These are phyloP conservation scores for Sindora glabra DNA, from an alignment of 306 rosid species.

Conservation along the genomic window DNA sequence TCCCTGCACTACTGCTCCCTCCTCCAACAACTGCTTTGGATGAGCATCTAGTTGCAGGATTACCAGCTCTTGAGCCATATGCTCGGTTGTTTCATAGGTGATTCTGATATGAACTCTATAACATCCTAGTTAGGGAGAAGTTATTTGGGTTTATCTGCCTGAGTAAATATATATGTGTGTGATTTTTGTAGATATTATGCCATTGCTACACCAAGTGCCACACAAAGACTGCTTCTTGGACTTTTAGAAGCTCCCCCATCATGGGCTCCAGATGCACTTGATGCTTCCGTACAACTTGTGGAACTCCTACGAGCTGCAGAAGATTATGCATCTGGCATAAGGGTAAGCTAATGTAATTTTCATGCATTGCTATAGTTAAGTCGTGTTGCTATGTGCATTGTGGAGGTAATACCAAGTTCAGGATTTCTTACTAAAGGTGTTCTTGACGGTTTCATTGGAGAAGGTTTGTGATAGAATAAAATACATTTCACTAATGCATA, in stretches of 20 bases:
- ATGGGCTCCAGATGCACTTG: constrained; percentile 99
- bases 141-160: constrained; percentile 1
- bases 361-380: constrained; percentile 13
- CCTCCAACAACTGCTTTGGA: constrained; percentile 97
- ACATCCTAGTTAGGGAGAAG: neutral
- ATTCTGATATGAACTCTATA: constrained; percentile 14
- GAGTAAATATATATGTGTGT: neutral
- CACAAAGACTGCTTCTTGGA: constrained; percentile 97
- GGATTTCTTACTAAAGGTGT: neutral
- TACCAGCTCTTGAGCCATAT: constrained; percentile 99
- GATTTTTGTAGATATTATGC: constrained; percentile 74
- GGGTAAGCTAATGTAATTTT: constrained; percentile 59
- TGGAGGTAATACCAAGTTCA: neutral
- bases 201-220: constrained; percentile 99
- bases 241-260: constrained; percentile 98
- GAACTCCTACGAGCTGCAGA: constrained; percentile 99
- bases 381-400: no score
- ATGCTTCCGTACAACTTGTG: constrained; percentile 97
- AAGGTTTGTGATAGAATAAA: neutral
- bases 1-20: constrained; percentile 95
- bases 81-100: constrained; percentile 97
- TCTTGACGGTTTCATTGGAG: neutral
- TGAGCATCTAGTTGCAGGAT: constrained; percentile 95
- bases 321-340: constrained; percentile 93
- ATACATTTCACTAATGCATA: no score